Evolutionary conservation across 2,329 filamentous ascomycete species (phyloP), one percentile per base, ranked within the genome.

Genomic region (Fonsecaea pedrosoi): DNA sequence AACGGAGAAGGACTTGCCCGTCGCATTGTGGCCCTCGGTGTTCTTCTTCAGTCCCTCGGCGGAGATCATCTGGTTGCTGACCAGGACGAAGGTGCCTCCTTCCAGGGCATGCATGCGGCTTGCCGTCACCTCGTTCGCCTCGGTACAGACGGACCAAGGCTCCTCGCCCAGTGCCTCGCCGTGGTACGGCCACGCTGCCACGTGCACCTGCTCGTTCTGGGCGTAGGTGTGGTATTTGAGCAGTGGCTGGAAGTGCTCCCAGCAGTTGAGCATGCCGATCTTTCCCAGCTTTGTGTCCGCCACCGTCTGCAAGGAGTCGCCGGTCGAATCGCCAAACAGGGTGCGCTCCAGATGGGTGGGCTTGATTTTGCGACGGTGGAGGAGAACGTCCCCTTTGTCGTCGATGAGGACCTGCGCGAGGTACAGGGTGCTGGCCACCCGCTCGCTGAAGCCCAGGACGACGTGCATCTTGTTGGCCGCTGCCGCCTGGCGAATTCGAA

Each of bases 271-370:
- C 0, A 73, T 75, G 10, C 70, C 68, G 30, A 70, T 60, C 15
- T 56, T 54, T 2, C 71, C 65, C 1, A 79, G 81, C 34, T 80
- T 77, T 66, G 77, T 68, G 40, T 82, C 75, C 0, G 74, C 78
- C 1, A 84, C 82, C 38, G 75, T 80, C 6, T 73, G 71, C 3
- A 85, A 71, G n/a, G 76, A 78, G 3, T 77, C 71, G 0, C 77
- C 79, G 0, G 74, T 73, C 0, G 79, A 80, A 48, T 86, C 83
- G 1, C 83, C 83, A 34, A 81, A 86, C n/a, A 85, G 68, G 2
- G 81, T 82, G 0, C 82, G 78, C 72, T 86, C 84, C 77, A 85
- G 81, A 63, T 85, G 82, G 0, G 83, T 86, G 0, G 83, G 80
- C 72, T 86, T 86, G 69, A 85, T 77, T 74, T 86, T 86, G 18